Evolutionary conservation across 208 protist genomes (phyloP).

Genomic region (Crithidia sp.): DNA sequence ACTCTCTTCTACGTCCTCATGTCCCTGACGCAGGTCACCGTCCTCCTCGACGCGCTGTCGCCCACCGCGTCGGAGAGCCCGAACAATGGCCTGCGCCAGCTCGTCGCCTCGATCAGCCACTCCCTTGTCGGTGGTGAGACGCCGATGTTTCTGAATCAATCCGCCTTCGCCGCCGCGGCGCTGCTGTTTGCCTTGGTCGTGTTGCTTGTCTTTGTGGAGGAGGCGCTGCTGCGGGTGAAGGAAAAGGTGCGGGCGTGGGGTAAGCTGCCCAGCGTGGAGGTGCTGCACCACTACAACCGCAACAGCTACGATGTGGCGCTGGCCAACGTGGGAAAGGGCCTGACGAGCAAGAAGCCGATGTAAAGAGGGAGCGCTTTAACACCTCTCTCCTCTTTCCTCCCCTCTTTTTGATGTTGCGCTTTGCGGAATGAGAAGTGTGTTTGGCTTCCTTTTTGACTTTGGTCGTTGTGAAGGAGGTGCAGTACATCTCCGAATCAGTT

Average conservation of each 20-base stretch:
- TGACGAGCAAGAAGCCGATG: conserved; percentile 26
- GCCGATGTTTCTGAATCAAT: conserved; percentile 25
- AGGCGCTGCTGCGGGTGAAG: conserved; percentile 38
- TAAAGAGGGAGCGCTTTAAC: not conserved
- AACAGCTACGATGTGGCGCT: conserved; percentile 59
- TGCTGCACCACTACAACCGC: conserved; percentile 67
- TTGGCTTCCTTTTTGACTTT: not conserved
- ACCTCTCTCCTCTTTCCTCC: not conserved
- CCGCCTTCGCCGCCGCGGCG: conserved; percentile 28
- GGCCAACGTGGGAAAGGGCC: conserved; percentile 18
- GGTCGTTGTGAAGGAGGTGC: not conserved
- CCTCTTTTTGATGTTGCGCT: not conserved
- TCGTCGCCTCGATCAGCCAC: conserved; percentile 2
- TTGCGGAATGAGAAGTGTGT: not conserved
- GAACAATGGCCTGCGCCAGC: not conserved
- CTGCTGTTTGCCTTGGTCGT: conserved; percentile 41
- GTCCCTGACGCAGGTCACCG: conserved; percentile 12
- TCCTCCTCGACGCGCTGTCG: not conserved
- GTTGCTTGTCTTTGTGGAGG: conserved; percentile 58
- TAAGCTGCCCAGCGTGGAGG: conserved; percentile 50
- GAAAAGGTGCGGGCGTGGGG: conserved; percentile 44
- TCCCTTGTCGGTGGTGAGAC: conserved; percentile 6
- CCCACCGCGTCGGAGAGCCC: not conserved
- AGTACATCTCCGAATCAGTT: not conserved
- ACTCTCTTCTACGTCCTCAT: conserved; percentile 15